Conservation (phyloP, 192 early-diverging fungal genomes). For the Pilaira anomala region DNA sequence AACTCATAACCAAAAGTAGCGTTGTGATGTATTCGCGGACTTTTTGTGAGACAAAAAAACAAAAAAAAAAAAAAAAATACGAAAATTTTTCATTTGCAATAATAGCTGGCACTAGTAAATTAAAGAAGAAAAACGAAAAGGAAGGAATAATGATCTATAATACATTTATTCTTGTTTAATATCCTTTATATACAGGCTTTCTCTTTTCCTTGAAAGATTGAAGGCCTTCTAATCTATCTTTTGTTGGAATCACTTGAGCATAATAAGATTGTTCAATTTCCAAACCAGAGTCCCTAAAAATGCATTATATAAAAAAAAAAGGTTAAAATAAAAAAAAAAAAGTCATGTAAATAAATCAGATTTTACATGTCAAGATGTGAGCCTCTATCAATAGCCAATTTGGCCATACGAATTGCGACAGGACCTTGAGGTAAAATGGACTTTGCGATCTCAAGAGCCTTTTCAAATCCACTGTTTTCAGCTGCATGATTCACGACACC, state of each 20-base stretch:
- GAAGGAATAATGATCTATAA: too few species aligned
- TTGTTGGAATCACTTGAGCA: conserved; percentile 89
- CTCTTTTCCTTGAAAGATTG: conserved; percentile 45
- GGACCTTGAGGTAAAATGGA: conserved; percentile 81
- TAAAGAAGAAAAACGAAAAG: too few species aligned
- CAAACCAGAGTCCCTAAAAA: conserved; percentile 78
- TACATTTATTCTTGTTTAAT: too few species aligned
- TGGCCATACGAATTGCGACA: conserved; percentile 87
- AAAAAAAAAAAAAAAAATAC: too few species aligned
- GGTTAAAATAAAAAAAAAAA: too few species aligned
- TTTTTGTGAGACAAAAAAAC: too few species aligned
- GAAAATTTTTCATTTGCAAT: too few species aligned
- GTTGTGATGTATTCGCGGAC: too few species aligned
- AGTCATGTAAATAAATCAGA: too few species aligned
- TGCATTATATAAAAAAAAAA: too few species aligned
- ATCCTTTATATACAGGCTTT: conserved; percentile 31
- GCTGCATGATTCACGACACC: conserved; percentile 82
- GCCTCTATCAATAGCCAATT: conserved; percentile 83
- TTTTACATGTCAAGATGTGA: conserved; percentile 74
- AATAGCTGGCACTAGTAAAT: too few species aligned
- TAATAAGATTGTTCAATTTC: conserved; percentile 94
- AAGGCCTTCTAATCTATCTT: conserved; percentile 89
- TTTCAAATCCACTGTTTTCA: conserved; percentile 62
- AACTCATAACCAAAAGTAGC: not conserved
- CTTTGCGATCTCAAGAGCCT: conserved; percentile 76